phyloP scores from a whole-genome alignment of 805 yeast genomes.

The Candida nemodendra region DNA sequence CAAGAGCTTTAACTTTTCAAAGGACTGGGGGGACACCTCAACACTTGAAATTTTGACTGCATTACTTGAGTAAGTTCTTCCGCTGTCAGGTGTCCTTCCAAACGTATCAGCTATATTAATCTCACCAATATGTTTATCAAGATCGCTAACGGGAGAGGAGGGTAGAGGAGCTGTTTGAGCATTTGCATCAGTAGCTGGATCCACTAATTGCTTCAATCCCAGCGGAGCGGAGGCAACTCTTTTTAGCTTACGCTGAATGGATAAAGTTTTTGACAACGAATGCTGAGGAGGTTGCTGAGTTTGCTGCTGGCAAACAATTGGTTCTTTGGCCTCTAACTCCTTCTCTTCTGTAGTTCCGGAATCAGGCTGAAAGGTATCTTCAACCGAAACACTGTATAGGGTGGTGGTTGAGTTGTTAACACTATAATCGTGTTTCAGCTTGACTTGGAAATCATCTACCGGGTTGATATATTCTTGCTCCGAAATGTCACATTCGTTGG shows the following conservation, averaged over 20 bases:
- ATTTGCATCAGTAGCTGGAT: constrained; percentile 3
- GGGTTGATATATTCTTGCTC: constrained; percentile 26
- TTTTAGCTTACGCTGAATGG: constrained; percentile 47
- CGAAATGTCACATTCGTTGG: constrained; percentile 27
- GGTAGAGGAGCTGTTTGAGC: constrained; percentile 15
- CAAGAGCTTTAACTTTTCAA: constrained; percentile 83
- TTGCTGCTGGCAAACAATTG: constrained; percentile 1
- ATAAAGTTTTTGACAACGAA: constrained; percentile 8
- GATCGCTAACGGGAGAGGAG: constrained; percentile 9
- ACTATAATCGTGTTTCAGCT: constrained; percentile 32
- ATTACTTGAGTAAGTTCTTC: constrained; percentile 68
- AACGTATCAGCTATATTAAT: constrained; percentile 32
- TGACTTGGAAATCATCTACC: constrained; percentile 28
- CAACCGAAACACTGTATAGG: constrained; percentile 9
- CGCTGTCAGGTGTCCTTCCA: constrained; percentile 36
- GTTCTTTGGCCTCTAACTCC: neutral
- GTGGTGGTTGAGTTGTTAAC: constrained; percentile 30
- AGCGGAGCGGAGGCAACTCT: constrained; percentile 87
- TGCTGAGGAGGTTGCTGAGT: constrained; percentile 1
- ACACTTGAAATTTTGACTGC: constrained; percentile 73
- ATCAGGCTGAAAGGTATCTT: constrained; percentile 1
- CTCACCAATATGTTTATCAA: constrained; percentile 38
- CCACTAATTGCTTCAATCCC: constrained; percentile 42
- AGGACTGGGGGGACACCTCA: constrained; percentile 82
- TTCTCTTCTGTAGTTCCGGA: constrained; percentile 2